Evolutionary conservation across 2,329 filamentous ascomycete genomes (phyloP), one percentile per base, ranked within the genome.

Genomic region (Alternaria rosae): DNA sequence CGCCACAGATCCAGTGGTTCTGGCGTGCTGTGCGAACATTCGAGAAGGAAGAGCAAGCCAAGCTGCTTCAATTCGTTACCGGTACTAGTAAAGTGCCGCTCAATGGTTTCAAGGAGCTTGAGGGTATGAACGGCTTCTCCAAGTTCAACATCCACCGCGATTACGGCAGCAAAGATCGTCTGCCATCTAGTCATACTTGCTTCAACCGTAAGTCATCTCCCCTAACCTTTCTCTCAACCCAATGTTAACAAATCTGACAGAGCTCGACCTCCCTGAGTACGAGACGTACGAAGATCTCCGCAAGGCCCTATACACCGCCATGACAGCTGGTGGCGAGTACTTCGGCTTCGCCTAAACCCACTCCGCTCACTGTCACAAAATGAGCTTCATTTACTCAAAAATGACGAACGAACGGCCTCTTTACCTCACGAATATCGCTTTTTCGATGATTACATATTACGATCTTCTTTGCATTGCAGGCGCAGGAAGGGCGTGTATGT

Each of bases 131-230:
- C 76, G 95, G 95, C 41, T 90, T 98, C 79, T 97, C 92, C 80
- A 90, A 93, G 68, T 99, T 99, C 89, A 99, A 98, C 80, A 98
- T 99, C 66, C 95, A 99, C 78, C 93, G 95, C 68, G 95, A 98
- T 81, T 97, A 97, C 81, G 94, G 94, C 72, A 94, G 91, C 84
- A 98, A 97, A 82, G 92, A 97, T 76, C 91, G 95, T 70, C 86
- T 99, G 68, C 95, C 95, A 59, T 97, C 92, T 73, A 97, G 94
- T 72, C 96, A 99, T 81, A 99, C 95, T 67, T 99, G 95, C 85
- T 99, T 99, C 84, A 99, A 99, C 80, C 95, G 93, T 97, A 88
- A 91, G 92, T 91, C 64, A 55, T 26, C 35, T 38, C 17, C 47
- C 6, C 35, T 11, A 17, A 20, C 4, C 20, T 23, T n/a, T 13